These are phyloP conservation scores for Hanseniaspora valbyensis DNA, from an alignment of 805 yeast genomes.

Conservation along the genomic window DNA sequence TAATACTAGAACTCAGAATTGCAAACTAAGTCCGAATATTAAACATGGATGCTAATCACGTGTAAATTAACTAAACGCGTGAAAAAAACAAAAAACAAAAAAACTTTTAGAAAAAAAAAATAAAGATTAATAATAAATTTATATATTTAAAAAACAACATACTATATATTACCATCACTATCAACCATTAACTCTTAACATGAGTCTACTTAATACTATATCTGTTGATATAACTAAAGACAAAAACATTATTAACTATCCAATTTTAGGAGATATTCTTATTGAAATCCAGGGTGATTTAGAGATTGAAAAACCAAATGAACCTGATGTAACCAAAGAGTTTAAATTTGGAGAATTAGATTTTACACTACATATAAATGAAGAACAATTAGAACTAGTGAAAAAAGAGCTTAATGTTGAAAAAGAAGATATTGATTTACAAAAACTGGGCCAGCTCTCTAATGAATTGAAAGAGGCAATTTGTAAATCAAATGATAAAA, in stretches of 20 bases:
- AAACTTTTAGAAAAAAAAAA: no score
- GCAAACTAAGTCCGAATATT: no score
- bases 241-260: slow-evolving; percentile 6
- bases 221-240: slow-evolving; percentile 23
- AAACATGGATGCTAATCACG: no score
- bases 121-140: no score
- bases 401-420: slow-evolving; percentile 18
- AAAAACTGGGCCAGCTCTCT: slow-evolving; percentile 24
- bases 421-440: slow-evolving; percentile 19
- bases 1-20: no score
- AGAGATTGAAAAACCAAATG: slow-evolving; percentile 36
- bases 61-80: no score
- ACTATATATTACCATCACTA: no score
- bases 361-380: slow-evolving; percentile 36
- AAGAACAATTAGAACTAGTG: slow-evolving; percentile 18
- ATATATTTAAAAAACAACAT: no score
- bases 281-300: slow-evolving; percentile 69
- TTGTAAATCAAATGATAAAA: slow-evolving; percentile 13
- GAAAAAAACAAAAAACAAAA: no score
- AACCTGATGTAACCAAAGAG: slow-evolving; percentile 25
- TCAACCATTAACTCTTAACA: background rate
- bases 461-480: slow-evolving; percentile 18
- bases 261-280: slow-evolving; percentile 49
- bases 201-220: slow-evolving; percentile 20
- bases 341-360: slow-evolving; percentile 30